Evolutionary conservation across 306 rosid genomes (phyloP).

Genomic region (Rosa chinensis): DNA sequence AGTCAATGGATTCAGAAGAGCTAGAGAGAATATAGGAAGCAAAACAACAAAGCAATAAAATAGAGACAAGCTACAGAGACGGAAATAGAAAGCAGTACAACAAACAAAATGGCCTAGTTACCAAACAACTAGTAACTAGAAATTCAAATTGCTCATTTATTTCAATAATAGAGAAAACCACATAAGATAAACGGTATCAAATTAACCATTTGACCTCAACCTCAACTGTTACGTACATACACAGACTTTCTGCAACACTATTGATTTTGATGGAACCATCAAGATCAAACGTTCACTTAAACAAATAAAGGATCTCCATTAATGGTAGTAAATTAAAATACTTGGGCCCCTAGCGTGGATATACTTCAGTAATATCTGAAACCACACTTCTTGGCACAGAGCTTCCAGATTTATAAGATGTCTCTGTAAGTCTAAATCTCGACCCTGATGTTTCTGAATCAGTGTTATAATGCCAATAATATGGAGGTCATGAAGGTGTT

Average conservation of each 20-base stretch:
- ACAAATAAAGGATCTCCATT: too few species aligned
- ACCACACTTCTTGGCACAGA: not conserved
- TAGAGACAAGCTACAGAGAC: not conserved
- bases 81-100: not conserved
- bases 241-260: too few species aligned
- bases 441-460: not conserved
- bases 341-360: not conserved
- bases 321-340: too few species aligned
- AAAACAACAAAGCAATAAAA: not conserved
- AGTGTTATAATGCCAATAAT: not conserved
- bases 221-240: too few species aligned
- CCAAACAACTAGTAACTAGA: not conserved
- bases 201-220: too few species aligned
- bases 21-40: not conserved
- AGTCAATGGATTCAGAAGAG: not conserved
- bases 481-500: not conserved
- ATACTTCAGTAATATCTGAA: not conserved
- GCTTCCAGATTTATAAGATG: not conserved
- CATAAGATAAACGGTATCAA: too few species aligned
- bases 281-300: too few species aligned
- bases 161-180: too few species aligned
- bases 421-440: not conserved
- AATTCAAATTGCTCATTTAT: too few species aligned
- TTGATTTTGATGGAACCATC: too few species aligned
- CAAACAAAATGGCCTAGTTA: too few species aligned